A percentile compares a stretch with the other conserved stretches of the same genome.
Conservation (phyloP, 345 rosid genomes). For the Leavenworthia alabamica region DNA sequence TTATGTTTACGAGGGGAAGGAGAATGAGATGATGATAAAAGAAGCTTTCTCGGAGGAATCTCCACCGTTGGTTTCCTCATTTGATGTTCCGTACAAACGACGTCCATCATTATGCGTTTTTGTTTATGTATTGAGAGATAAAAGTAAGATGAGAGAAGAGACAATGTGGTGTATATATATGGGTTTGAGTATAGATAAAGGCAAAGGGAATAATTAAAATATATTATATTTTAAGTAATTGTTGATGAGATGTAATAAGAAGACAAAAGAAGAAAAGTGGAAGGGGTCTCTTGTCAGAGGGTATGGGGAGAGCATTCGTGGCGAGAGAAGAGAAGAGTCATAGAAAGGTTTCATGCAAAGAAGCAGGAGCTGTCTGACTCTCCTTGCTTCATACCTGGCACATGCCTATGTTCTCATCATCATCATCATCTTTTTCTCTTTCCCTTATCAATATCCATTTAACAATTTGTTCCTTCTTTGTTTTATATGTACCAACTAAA, state of each 20-base stretch:
- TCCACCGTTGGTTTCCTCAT: conserved; percentile 26
- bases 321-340: conserved; percentile 24
- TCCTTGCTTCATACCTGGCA: conserved; percentile 29
- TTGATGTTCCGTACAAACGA: conserved; percentile 8
- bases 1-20: conserved; percentile 25
- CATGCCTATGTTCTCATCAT: conserved; percentile 27
- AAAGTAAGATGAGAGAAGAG: background rate
- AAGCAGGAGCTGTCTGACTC: conserved; percentile 35
- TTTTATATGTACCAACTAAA: too few relatives aligned
- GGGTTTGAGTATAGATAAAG: conserved; percentile 16
- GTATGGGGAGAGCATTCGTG: conserved; percentile 28
- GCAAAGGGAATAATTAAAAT: conserved; percentile 21
- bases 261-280: conserved; percentile 16
- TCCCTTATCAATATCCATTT: conserved; percentile 20
- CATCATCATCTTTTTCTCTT: conserved; percentile 11
- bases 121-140: background rate
- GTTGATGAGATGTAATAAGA: conserved; percentile 17
- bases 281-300: conserved; percentile 15
- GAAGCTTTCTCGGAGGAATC: conserved; percentile 31
- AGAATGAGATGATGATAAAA: conserved; percentile 19
- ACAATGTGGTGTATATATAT: conserved; percentile 16
- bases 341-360: conserved; percentile 31
- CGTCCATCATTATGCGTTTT: conserved; percentile 15
- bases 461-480: background rate
- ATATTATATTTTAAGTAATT: background rate